Percentiles rank a stretch among this genome's conserved stretches.
These are phyloP conservation scores for Penicillium goetzii DNA, from an alignment of 495 filamentous ascomycete genomes.

Conservation along the genomic window DNA sequence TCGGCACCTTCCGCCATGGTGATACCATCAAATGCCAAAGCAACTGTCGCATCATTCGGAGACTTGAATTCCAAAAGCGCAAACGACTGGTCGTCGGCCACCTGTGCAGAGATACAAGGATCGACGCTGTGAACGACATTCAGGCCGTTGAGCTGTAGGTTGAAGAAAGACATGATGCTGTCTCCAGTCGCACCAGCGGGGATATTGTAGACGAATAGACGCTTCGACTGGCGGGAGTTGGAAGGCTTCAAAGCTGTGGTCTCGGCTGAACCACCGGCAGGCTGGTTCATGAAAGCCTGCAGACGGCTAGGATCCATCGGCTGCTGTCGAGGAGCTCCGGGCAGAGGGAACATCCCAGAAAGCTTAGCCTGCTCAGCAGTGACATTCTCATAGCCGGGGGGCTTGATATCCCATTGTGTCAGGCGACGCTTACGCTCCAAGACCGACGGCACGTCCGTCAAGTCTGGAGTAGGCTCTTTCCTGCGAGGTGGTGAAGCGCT, in stretches of 20 bases:
- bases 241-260: slow-evolving; percentile 84
- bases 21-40: slow-evolving; percentile 86
- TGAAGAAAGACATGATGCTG: slow-evolving; percentile 81
- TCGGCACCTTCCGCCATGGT: slow-evolving; percentile 73
- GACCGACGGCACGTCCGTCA: slow-evolving; percentile 80
- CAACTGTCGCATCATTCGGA: slow-evolving; percentile 85
- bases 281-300: slow-evolving; percentile 93
- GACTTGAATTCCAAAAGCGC: slow-evolving; percentile 92
- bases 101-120: slow-evolving; percentile 82
- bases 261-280: slow-evolving; percentile 66
- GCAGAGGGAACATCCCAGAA: slow-evolving; percentile 97
- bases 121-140: slow-evolving; percentile 86
- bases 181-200: slow-evolving; percentile 72
- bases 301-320: slow-evolving; percentile 95
- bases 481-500: slow-evolving; percentile 81
- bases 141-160: slow-evolving; percentile 89
- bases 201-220: slow-evolving; percentile 84
- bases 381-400: slow-evolving; percentile 96
- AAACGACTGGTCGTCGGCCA: slow-evolving; percentile 76
- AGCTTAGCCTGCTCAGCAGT: slow-evolving; percentile 98
- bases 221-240: slow-evolving; percentile 90
- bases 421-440: slow-evolving; percentile 83
- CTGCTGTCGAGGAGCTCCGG: slow-evolving; percentile 91
- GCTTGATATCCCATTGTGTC: slow-evolving; percentile 99
- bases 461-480: slow-evolving; percentile 94